Base-by-base conservation (phyloP, 2,329 filamentous ascomycete species). In the Aspergillus sp. region DNA sequence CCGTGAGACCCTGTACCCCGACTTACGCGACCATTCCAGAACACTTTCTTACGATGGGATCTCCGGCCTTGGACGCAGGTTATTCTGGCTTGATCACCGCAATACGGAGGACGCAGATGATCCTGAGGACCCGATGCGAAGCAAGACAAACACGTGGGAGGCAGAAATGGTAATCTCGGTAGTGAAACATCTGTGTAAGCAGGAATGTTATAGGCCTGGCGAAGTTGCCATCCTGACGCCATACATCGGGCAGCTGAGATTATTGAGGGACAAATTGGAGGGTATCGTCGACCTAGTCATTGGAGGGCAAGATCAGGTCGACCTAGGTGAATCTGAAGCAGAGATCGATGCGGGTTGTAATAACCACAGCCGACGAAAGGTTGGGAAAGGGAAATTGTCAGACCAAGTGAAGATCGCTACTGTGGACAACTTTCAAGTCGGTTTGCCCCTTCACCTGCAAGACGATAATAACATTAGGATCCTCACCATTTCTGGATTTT, bases 401-500 rank as follows among this genome's bases (percentile, higher is more conserved):
- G 19, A 19, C 19, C 19, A 19, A 19, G 19, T 19, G 19, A 19
- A 19, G 19, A 19, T 19, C 19, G 19, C 19, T 19, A 19, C 19
- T 19, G 19, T 19, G 19, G 19, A 19, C 19, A 19, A 19, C 19
- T 19, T 19, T 19, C 19, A 19, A 19, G 19, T 19, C 19, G 19
- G 19, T 19, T 27, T 7, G 48, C 53, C 27, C 5, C 28, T 28
- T 76, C 73, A 57, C 69, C 66, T 4, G 71, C 66, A 0, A 65
- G 82, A 0, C 57, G 74, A 0, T 67, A 76, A 19, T 19, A 28
- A 69, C 68, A 1, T 60, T 85, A 3, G 67, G 78, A 4, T 62
- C 83, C 0, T 81, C 83, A 0, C 88, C 82, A 0, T 76, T 88
- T 0, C 82, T 87, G 60, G 89, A 88, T 52, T 90, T 87, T 46